These are phyloP conservation scores for Penicillium lagena DNA, from an alignment of 495 filamentous ascomycete genomes.

Conservation along the genomic window DNA sequence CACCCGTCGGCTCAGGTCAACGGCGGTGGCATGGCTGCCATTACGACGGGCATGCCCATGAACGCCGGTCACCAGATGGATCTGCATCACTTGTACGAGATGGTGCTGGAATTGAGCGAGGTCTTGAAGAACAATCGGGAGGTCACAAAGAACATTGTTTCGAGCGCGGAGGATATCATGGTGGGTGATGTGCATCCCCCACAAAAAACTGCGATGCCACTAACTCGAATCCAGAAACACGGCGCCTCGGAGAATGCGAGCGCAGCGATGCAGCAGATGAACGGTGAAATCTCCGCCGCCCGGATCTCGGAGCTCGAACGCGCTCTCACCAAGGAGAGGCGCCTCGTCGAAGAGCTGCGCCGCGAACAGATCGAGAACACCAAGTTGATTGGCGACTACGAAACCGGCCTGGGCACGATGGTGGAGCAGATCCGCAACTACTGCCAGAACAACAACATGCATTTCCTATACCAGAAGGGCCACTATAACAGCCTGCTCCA, in stretches of 20 bases:
- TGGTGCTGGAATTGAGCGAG: conserved; percentile 74
- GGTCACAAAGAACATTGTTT: conserved; percentile 66
- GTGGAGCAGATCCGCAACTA: conserved; percentile 58
- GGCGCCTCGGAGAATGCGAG: conserved; percentile 37
- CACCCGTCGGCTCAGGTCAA: conserved; percentile 43
- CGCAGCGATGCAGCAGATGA: conserved; percentile 39
- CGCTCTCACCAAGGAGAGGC: conserved; percentile 44
- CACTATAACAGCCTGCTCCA: conserved; percentile 57
- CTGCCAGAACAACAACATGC: conserved; percentile 54
- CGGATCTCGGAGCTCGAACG: conserved; percentile 46
- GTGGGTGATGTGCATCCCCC: conserved; percentile 21
- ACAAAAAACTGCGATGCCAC: neutral
- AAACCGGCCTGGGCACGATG: conserved; percentile 46
- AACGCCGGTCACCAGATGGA: conserved; percentile 83
- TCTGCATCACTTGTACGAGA: conserved; percentile 74
- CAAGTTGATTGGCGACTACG: conserved; percentile 52
- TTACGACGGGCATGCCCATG: conserved; percentile 53
- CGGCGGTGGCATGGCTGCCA: conserved; percentile 51
- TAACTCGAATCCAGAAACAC: conserved; percentile 29
- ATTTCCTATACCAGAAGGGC: conserved; percentile 48
- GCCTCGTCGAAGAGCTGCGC: conserved; percentile 38
- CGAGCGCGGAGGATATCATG: conserved; percentile 57
- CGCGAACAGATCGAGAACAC: conserved; percentile 45
- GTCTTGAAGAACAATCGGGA: conserved; percentile 72
- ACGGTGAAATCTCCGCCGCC: conserved; percentile 42